Evolutionary conservation across 2,329 filamentous ascomycete genomes (phyloP).

Genomic region (Penicillium glabrum): DNA sequence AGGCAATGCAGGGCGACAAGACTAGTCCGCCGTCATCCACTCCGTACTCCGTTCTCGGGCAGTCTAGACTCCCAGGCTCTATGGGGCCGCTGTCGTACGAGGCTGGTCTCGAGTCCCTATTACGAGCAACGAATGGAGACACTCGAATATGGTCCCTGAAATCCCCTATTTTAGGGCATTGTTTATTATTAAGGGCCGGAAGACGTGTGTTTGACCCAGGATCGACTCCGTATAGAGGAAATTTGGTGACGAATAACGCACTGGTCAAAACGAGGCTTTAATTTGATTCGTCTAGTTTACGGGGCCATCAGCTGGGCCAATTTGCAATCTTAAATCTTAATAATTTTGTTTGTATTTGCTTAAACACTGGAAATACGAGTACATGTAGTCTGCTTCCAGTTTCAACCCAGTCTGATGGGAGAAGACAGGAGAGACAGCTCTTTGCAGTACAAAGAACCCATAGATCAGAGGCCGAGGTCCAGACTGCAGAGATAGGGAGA

Average conservation of each 20-base stretch:
- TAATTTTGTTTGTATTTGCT: background rate
- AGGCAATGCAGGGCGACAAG: background rate
- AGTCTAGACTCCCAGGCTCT: background rate
- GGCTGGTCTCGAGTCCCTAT: background rate
- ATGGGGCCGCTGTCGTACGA: background rate
- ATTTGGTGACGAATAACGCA: background rate
- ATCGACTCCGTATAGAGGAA: background rate
- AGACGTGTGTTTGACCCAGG: too few relatives aligned
- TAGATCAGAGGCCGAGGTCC: background rate
- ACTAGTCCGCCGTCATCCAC: background rate
- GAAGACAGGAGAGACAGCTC: background rate
- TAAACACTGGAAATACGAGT: background rate
- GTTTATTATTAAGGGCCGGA: background rate
- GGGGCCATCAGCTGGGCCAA: background rate
- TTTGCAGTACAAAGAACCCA: background rate
- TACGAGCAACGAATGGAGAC: background rate
- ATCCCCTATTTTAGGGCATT: background rate
- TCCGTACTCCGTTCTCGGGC: background rate
- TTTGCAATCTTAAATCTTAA: background rate
- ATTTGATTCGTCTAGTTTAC: conserved; percentile 1
- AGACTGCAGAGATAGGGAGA: background rate
- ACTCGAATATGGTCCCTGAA: background rate
- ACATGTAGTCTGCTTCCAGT: conserved; percentile 5
- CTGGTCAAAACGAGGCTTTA: conserved; percentile 3
- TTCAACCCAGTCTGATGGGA: conserved; percentile 7